Conservation (phyloP, 257 asterid species). For the Nicotiana knightiana region DNA sequence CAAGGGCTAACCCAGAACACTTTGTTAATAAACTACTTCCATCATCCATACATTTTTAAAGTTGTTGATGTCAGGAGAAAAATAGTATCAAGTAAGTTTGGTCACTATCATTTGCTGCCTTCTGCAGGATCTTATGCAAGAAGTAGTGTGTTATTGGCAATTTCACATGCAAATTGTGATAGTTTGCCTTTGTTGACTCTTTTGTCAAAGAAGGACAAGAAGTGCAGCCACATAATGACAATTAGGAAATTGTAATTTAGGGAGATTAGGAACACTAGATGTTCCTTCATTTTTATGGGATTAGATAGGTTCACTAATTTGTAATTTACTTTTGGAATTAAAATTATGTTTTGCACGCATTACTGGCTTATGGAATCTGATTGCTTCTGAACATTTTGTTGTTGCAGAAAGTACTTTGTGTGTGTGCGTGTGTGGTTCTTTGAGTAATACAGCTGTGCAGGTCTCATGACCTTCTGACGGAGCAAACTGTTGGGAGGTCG, state of each 20-base stretch:
- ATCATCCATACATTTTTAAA: neutral
- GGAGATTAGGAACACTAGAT: neutral
- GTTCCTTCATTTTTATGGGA: neutral
- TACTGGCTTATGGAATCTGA: neutral
- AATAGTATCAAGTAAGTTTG: too few relatives aligned
- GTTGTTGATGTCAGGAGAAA: too few relatives aligned
- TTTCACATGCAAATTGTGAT: neutral
- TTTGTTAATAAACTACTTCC: neutral
- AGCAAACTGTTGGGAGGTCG: neutral
- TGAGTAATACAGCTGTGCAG: neutral
- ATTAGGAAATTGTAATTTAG: neutral
- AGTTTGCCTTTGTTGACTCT: neutral
- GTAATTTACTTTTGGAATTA: neutral
- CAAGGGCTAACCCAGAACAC: neutral
- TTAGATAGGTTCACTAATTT: neutral
- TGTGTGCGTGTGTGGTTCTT: neutral
- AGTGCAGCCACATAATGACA: neutral
- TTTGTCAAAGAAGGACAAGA: neutral
- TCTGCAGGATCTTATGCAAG: neutral
- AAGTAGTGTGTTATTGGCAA: neutral
- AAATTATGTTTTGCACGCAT: neutral
- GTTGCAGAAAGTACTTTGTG: neutral
- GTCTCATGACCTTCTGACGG: neutral
- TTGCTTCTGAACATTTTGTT: neutral
- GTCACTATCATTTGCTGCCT: too few relatives aligned